These are phyloP conservation scores for Fraxinus americana DNA, from an alignment of 257 asterid genomes.

Conservation along the genomic window DNA sequence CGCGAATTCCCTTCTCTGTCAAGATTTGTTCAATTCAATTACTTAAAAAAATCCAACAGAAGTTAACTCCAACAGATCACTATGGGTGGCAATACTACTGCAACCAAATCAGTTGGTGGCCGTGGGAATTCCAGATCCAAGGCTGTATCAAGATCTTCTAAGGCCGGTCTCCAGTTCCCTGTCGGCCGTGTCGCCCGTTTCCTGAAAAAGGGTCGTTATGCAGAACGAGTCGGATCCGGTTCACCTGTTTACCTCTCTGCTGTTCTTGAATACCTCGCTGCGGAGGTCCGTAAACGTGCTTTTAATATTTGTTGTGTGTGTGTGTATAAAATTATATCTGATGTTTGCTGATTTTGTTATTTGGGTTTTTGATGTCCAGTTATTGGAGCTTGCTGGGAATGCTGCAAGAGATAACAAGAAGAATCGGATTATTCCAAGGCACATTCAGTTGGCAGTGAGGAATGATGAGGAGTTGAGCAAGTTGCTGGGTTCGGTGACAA, in stretches of 20 bases:
- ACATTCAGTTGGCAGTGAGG: constrained; percentile 61
- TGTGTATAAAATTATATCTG: not conserved
- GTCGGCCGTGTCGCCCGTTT: constrained; percentile 64
- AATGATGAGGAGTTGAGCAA: constrained; percentile 60
- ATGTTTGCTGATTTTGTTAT: not conserved
- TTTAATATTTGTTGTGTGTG: not conserved
- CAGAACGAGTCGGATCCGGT: constrained; percentile 66
- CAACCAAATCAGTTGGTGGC: constrained; percentile 39
- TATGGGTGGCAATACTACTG: constrained; percentile 38
- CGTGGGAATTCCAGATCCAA: constrained; percentile 45
- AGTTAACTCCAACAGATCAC: not conserved
- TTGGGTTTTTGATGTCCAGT: constrained; percentile 22
- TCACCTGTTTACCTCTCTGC: constrained; percentile 62
- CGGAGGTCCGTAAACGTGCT: constrained; percentile 40
- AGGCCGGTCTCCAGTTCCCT: constrained; percentile 70
- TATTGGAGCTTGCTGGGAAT: constrained; percentile 72
- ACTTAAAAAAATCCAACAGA: not conserved
- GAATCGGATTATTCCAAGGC: constrained; percentile 60
- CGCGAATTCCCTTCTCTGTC: rapidly evolving
- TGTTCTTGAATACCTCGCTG: constrained; percentile 70
- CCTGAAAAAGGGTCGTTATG: constrained; percentile 60
- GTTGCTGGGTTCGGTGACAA: constrained; percentile 55
- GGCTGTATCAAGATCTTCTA: constrained; percentile 49
- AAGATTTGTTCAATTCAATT: not conserved
- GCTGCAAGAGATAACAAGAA: constrained; percentile 75